A percentile compares a stretch with the other conserved stretches of the same genome.
Conservation (phyloP, 2,329 filamentous ascomycete genomes). For the Phialocephala subalpina region DNA sequence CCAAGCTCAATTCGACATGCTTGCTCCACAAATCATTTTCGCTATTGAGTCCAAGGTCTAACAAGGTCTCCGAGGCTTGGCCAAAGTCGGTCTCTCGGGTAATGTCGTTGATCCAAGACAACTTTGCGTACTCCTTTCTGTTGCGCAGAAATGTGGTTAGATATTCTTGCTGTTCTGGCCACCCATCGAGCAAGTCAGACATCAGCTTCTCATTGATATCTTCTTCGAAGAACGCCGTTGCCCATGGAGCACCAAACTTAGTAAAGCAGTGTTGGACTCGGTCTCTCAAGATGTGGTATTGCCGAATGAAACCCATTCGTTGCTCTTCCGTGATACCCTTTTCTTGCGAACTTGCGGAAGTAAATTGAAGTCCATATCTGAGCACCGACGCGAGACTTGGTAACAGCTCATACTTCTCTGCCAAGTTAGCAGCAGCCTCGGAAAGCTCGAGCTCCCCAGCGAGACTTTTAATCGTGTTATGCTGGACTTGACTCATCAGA, state of each 20-base stretch:
- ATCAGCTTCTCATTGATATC: slow-evolving; percentile 74
- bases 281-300: slow-evolving; percentile 34
- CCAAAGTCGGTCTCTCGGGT: slow-evolving; percentile 77
- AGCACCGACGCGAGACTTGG: slow-evolving; percentile 62
- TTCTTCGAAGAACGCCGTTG: slow-evolving; percentile 80
- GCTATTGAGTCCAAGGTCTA: slow-evolving; percentile 71
- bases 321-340: slow-evolving; percentile 24
- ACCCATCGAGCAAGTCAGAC: slow-evolving; percentile 74
- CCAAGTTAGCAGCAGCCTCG: slow-evolving; percentile 65
- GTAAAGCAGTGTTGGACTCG: slow-evolving; percentile 53
- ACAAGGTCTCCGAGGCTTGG: slow-evolving; percentile 75
- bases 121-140: slow-evolving; percentile 74
- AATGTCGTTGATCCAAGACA: slow-evolving; percentile 96
- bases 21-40: slow-evolving; percentile 91
- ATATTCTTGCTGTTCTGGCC: slow-evolving; percentile 71
- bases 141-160: slow-evolving; percentile 82
- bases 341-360: slow-evolving; percentile 13
- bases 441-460: slow-evolving; percentile 58
- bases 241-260: slow-evolving; percentile 58
- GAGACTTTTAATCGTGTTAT: slow-evolving; percentile 54
- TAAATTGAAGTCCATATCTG: slow-evolving; percentile 36
- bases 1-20: slow-evolving; percentile 89
- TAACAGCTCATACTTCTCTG: slow-evolving; percentile 70
- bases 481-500: slow-evolving; percentile 51
- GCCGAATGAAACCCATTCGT: slow-evolving; percentile 3